A percentile compares a stretch with the other conserved stretches of the same genome.
Conservation (phyloP, 331 rosid genomes). For the Malus hybrid region DNA sequence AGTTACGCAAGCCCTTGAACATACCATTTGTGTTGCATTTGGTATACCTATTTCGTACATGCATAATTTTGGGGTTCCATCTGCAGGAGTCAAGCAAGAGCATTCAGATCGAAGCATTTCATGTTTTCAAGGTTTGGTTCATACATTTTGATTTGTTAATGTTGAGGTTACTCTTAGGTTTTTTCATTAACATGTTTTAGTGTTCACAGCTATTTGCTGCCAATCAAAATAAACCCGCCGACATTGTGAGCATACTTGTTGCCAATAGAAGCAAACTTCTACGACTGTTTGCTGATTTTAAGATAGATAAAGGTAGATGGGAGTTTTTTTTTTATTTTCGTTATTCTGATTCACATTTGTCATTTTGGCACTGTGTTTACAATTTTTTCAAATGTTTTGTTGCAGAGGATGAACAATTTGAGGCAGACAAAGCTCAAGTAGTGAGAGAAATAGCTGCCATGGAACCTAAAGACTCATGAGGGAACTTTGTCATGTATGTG, state of each 20-base stretch:
- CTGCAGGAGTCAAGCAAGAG: slow-evolving; percentile 93
- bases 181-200: slow-evolving; percentile 19
- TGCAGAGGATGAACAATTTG: slow-evolving; percentile 88
- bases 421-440: slow-evolving; percentile 95
- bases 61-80: slow-evolving; percentile 1
- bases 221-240: slow-evolving; percentile 77
- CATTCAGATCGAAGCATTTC: slow-evolving; percentile 85
- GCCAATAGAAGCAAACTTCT: slow-evolving; percentile 83
- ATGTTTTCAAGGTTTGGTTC: slow-evolving; percentile 72
- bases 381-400: slow-evolving; percentile 8
- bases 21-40: not conserved
- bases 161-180: not conserved
- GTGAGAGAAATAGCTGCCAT: slow-evolving; percentile 85
- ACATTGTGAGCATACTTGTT: slow-evolving; percentile 61
- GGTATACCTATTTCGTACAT: not conserved
- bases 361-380: slow-evolving; percentile 8
- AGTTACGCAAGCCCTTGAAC: not conserved
- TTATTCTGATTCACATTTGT: not conserved
- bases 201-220: slow-evolving; percentile 78
- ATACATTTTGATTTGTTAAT: not conserved
- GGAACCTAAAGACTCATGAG: slow-evolving; percentile 47
- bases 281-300: slow-evolving; percentile 72
- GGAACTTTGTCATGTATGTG: slow-evolving; percentile 6
- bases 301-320: slow-evolving; percentile 65
- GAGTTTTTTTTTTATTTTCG: not conserved